phyloP scores from a whole-genome alignment of 1,284 basidiomycete genomes.

The Pseudozyma flocculosa region DNA sequence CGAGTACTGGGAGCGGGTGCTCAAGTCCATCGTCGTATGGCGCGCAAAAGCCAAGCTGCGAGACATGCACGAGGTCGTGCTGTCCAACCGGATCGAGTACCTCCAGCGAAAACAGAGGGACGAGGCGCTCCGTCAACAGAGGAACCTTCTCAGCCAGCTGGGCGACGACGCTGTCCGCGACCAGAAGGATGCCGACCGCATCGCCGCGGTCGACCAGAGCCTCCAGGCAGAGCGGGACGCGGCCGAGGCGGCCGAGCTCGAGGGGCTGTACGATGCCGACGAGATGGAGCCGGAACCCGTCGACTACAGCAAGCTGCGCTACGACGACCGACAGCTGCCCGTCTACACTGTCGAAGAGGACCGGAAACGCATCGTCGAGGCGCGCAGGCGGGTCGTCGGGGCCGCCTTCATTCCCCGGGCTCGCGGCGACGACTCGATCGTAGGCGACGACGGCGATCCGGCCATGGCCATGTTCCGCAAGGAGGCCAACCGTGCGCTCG shows the following conservation, averaged over 20 bases:
- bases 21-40: slow-evolving; percentile 93
- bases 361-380: slow-evolving; percentile 28
- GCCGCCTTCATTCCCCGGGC: slow-evolving; percentile 38
- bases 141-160: slow-evolving; percentile 71
- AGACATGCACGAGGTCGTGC: slow-evolving; percentile 88
- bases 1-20: slow-evolving; percentile 93
- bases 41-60: slow-evolving; percentile 96
- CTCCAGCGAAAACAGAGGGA: slow-evolving; percentile 91
- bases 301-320: slow-evolving; percentile 22
- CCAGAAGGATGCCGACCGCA: slow-evolving; percentile 1
- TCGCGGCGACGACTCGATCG: slow-evolving; percentile 1
- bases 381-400: slow-evolving; percentile 30
- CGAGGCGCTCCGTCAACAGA: slow-evolving; percentile 86
- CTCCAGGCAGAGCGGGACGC: slow-evolving; percentile 74
- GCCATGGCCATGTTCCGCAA: slow-evolving; percentile 27
- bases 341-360: slow-evolving; percentile 26
- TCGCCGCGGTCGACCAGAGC: slow-evolving; percentile 70
- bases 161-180: slow-evolving; percentile 20
- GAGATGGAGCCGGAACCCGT: slow-evolving; percentile 48
- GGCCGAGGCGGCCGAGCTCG: slow-evolving; percentile 62
- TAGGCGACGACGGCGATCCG: slow-evolving; percentile 5
- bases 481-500: slow-evolving; percentile 74
- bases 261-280: slow-evolving; percentile 55
- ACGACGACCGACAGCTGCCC: slow-evolving; percentile 38
- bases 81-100: slow-evolving; percentile 91